These are phyloP conservation scores for Lachancea sp. DNA, from an alignment of 805 yeast genomes.

Conservation along the genomic window DNA sequence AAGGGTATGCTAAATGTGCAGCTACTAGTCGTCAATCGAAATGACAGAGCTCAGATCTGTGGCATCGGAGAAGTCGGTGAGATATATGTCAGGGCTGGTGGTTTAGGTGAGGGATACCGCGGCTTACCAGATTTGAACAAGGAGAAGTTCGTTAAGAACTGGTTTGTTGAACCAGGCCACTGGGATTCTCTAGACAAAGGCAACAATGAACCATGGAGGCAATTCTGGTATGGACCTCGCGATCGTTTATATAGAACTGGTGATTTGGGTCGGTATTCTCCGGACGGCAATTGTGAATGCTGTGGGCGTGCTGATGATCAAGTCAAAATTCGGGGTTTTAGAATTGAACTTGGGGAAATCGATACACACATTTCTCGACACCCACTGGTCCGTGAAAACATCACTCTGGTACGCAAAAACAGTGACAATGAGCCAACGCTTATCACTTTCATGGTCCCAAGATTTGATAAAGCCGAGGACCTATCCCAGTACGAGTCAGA, in stretches of 20 bases:
- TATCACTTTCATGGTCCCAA: constrained; percentile 88
- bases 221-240: constrained; percentile 87
- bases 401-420: constrained; percentile 87
- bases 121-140: constrained; percentile 83
- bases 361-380: constrained; percentile 96
- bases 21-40: constrained; percentile 83
- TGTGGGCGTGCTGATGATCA: constrained; percentile 99
- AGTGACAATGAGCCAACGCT: constrained; percentile 88
- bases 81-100: constrained; percentile 96
- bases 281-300: constrained; percentile 97
- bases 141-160: constrained; percentile 81
- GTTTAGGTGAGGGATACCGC: constrained; percentile 93
- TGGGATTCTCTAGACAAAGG: constrained; percentile 55
- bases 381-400: constrained; percentile 84
- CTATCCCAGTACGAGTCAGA: constrained; percentile 40
- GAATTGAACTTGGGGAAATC: constrained; percentile 97
- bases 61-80: constrained; percentile 99
- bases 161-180: constrained; percentile 70
- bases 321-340: constrained; percentile 95
- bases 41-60: constrained; percentile 83
- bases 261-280: constrained; percentile 91
- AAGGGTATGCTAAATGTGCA: constrained; percentile 96
- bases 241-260: constrained; percentile 96
- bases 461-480: constrained; percentile 45
- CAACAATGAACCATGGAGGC: constrained; percentile 56